Percentiles rank a stretch among this genome's conserved stretches.
phyloP scores from a whole-genome alignment of 768 basidiomycete species.

The Gymnopilus dilepis region DNA sequence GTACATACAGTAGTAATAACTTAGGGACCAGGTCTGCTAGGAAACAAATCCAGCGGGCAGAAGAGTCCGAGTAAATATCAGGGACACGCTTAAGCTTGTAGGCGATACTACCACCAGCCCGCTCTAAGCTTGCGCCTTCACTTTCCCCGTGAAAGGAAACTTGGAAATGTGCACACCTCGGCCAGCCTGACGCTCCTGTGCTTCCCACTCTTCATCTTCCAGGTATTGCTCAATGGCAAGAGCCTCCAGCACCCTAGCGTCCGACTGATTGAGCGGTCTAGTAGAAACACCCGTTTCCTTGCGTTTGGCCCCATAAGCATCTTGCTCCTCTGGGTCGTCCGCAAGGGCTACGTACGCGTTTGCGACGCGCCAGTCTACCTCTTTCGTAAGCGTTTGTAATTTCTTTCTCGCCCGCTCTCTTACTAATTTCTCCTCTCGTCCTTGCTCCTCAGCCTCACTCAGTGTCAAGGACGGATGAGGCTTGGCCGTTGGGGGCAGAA shows the following conservation, averaged over 20 bases:
- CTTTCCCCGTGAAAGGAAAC: constrained; percentile 12
- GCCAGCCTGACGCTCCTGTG: constrained; percentile 36
- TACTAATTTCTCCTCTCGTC: constrained; percentile 46
- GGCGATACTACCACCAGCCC: constrained; percentile 5
- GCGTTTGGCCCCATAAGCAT: constrained; percentile 33
- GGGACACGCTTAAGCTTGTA: too few species aligned
- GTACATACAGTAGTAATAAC: too few species aligned
- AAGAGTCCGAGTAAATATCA: too few species aligned
- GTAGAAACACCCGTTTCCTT: constrained; percentile 31
- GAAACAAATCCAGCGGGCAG: too few species aligned
- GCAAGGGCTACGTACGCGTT: constrained; percentile 75
- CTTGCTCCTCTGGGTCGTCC: constrained; percentile 43
- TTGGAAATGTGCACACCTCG: constrained; percentile 25
- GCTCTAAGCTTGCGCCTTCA: neutral
- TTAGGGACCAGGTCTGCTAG: too few species aligned
- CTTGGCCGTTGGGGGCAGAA: constrained; percentile 53
- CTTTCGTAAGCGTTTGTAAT: constrained; percentile 70
- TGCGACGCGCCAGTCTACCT: constrained; percentile 69
- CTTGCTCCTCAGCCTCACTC: constrained; percentile 34
- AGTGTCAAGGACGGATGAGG: constrained; percentile 24
- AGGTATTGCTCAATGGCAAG: constrained; percentile 64
- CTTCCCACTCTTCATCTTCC: constrained; percentile 77
- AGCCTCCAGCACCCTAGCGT: constrained; percentile 40
- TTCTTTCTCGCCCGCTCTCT: constrained; percentile 64
- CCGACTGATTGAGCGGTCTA: constrained; percentile 11